phyloP scores from a whole-genome alignment of 179 eudicot species.

The Beta lomatogona region DNA sequence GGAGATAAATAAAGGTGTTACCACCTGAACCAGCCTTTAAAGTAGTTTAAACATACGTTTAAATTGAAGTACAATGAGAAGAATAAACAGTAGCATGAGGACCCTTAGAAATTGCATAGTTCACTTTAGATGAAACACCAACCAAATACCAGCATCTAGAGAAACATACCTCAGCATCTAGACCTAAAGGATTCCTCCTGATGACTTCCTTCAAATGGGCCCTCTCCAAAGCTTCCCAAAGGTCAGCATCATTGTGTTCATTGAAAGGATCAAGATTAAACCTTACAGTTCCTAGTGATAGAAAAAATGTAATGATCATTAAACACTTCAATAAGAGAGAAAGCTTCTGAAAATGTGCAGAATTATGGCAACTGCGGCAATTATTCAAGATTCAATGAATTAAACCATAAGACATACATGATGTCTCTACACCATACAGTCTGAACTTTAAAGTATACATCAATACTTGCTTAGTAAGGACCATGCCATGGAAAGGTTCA shows the following conservation, averaged over 20 bases:
- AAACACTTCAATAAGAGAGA: background rate
- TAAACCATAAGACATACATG: background rate
- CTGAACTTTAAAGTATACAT: background rate
- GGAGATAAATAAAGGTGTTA: no score
- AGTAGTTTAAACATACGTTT: no score
- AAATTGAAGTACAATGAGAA: no score
- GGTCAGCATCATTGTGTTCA: constrained; percentile 86
- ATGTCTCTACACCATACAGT: background rate
- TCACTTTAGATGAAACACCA: background rate
- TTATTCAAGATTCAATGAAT: background rate
- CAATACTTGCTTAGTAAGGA: no score
- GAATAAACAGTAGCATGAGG: no score
- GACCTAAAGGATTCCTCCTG: constrained; percentile 69
- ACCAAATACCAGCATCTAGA: background rate
- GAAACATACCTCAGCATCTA: constrained; percentile 77
- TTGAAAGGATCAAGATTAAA: constrained; percentile 90
- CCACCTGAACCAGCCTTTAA: no score
- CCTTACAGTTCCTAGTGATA: constrained; percentile 60
- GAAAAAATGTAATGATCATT: background rate
- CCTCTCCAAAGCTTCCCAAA: constrained; percentile 93
- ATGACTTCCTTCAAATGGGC: constrained; percentile 87
- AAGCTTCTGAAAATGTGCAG: background rate
- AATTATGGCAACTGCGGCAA: background rate
- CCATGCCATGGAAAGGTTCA: no score
- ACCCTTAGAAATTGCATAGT: background rate